Evolutionary conservation across 345 rosid genomes (phyloP), one percentile per base, ranked within the genome.

Genomic region (Rhizophora apiculata): DNA sequence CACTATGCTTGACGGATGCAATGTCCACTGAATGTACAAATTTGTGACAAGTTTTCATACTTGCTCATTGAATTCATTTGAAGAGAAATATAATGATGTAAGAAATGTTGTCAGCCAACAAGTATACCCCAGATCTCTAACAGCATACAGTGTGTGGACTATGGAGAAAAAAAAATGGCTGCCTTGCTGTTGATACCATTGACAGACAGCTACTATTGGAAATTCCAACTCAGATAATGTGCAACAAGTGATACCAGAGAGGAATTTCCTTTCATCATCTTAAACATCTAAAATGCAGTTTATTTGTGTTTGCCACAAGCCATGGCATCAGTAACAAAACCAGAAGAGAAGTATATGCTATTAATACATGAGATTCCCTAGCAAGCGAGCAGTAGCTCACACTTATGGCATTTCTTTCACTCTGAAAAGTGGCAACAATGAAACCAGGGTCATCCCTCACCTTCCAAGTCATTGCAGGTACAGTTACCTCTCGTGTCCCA

Each of bases 381-480:
- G 82, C 83, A 65, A 84, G 82, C 39, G 87, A 62, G 76, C 88
- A 84, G 82, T 86, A 77, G 68, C 79, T 80, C 24, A 88, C 53
- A 67, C 82, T 82, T 56, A 76, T 79, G 18, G 77, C 60, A 29
- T 64, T 73, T 51, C 73, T 69, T 19, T 64, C 69, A 63, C 78
- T 48, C 30, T 19, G 57, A 46, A 88, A 88, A 15, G 87, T 80
- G 32, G 88, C 88, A 63, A 84, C 57, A 32, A 82, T 62, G 76
- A 88, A 88, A 67, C 87, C 87, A 19, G 88, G 93, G 64, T 80
- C 81, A 70, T 78, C 82, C 76, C 83, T 83, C 29, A 77, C 82
- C 66, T 71, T 80, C 93, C 90, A 86, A 6, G 87, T 60, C 88
- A 85, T 83, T 70, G 87, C 66, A 27, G 90, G 86, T 58, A 88